Base-by-base conservation (phyloP, 768 basidiomycete genomes). In the Cantharellus anzutake region DNA sequence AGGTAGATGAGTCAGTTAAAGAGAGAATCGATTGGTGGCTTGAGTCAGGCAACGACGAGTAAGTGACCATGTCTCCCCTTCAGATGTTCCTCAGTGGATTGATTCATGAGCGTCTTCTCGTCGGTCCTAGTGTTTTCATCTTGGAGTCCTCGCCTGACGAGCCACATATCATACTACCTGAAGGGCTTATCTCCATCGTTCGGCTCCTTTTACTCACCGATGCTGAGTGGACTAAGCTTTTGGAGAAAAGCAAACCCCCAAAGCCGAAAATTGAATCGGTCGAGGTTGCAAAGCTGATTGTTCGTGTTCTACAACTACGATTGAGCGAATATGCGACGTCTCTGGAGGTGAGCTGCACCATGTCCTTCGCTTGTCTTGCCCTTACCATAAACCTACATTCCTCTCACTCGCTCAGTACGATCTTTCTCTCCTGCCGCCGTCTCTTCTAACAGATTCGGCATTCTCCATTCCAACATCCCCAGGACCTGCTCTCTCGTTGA, bases 1-100 rank as follows among this genome's bases (percentile, higher is more conserved):
- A 48, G 11, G 29, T 48, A 11, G 44, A 11, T 29, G 29, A 38
- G 59, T 40, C 62, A 44, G 38, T 59, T 3, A 61, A 76, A 63
- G 80, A 81, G 64, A 77, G 89, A 42, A 83, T 96, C 4, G 88
- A 97, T 62, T 96, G 87, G 82, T 92, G 92, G 87, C 72, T 98
- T 7, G 90, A 96, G 63, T 78, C 83, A 67, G 86, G 84, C 2
- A 84, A 84, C 20, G 91, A 94, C 63, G 92, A 96, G 91, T 92
- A 59, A 55, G 61, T 60, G 5, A 38, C 7, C 35, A 7, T 34
- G 64, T 63, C 56, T 48, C 55, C 2, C 65, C 62, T 57, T 40
- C 64, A 40, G 60, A 65, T 38, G 34, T 41, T 44, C 34, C 20
- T 29, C 20, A 29, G 20, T 48, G 11, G 4, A 11, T 11, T 41